Evolutionary conservation across 768 basidiomycete genomes (phyloP).

Genomic region (Lentinula sp.): DNA sequence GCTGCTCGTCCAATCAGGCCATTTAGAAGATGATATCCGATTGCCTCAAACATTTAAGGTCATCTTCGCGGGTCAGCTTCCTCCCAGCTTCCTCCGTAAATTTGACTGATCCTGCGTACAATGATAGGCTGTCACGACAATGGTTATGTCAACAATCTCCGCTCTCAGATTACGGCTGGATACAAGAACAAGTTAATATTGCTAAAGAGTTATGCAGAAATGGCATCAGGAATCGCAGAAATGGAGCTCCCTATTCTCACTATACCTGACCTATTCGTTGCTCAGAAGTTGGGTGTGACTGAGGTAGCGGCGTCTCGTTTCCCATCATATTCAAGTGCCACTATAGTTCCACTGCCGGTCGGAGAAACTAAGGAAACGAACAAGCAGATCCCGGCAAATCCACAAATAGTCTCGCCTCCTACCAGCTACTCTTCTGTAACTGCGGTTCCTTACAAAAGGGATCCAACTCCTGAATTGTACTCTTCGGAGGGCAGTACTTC

Average conservation of each 20-base stretch:
- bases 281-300: slow-evolving; percentile 39
- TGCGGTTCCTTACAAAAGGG: slow-evolving; percentile 21
- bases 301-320: neutral
- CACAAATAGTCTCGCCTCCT: slow-evolving; percentile 18
- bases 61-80: slow-evolving; percentile 54
- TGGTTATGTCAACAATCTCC: slow-evolving; percentile 54
- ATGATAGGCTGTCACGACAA: slow-evolving; percentile 42
- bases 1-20: slow-evolving; percentile 34
- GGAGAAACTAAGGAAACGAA: neutral
- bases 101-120: neutral
- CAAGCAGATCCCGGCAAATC: neutral
- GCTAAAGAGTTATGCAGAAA: slow-evolving; percentile 55
- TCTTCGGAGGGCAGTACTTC: slow-evolving; percentile 13
- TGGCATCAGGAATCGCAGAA: slow-evolving; percentile 53
- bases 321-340: neutral
- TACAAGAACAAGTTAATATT: slow-evolving; percentile 60
- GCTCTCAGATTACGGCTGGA: slow-evolving; percentile 60
- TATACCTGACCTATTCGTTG: slow-evolving; percentile 55
- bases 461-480: slow-evolving; percentile 32
- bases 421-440: slow-evolving; percentile 42
- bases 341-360: neutral
- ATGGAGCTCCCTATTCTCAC: slow-evolving; percentile 48
- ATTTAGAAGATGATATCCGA: slow-evolving; percentile 55
- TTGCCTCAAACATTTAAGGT: slow-evolving; percentile 61
- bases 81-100: slow-evolving; percentile 1